Conservation (phyloP, 371 early-diverging fungal genomes). For the Funneliformis caledonium region DNA sequence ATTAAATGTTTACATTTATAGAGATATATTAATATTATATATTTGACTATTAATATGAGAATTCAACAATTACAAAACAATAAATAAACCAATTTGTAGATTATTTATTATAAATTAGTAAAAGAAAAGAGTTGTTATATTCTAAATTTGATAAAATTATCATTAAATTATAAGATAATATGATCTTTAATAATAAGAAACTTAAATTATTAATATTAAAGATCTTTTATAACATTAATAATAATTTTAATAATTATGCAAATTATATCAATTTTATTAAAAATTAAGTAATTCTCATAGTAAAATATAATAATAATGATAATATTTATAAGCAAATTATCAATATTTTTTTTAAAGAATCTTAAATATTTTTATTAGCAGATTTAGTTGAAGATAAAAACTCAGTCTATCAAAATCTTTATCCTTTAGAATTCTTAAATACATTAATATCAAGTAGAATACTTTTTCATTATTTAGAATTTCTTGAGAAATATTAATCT, state of each 20-base stretch:
- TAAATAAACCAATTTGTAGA: neutral
- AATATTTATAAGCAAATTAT: neutral
- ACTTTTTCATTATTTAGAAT: constrained; percentile 40
- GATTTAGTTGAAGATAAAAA: constrained; percentile 15
- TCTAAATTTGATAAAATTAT: neutral
- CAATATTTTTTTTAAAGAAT: neutral
- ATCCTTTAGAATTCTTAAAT: constrained; percentile 42
- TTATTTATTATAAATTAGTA: constrained; percentile 3
- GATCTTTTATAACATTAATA: too few species aligned
- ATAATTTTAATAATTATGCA: too few species aligned
- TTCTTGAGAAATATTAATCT: constrained; percentile 46
- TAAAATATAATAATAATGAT: constrained; percentile 9
- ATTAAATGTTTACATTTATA: neutral
- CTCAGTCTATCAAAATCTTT: neutral
- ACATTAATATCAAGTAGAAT: constrained; percentile 36
- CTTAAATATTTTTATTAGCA: neutral
- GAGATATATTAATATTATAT: neutral
- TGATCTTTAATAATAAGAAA: neutral
- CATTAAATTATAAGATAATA: neutral
- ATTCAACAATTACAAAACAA: neutral
- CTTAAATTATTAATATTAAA: too few species aligned
- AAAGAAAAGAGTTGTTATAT: neutral
- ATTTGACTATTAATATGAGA: constrained; percentile 23
- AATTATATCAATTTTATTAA: too few species aligned
- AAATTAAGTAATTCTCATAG: constrained; percentile 3